Evolutionary conservation across 495 filamentous ascomycete genomes (phyloP).

Genomic region (Collariella sp.): DNA sequence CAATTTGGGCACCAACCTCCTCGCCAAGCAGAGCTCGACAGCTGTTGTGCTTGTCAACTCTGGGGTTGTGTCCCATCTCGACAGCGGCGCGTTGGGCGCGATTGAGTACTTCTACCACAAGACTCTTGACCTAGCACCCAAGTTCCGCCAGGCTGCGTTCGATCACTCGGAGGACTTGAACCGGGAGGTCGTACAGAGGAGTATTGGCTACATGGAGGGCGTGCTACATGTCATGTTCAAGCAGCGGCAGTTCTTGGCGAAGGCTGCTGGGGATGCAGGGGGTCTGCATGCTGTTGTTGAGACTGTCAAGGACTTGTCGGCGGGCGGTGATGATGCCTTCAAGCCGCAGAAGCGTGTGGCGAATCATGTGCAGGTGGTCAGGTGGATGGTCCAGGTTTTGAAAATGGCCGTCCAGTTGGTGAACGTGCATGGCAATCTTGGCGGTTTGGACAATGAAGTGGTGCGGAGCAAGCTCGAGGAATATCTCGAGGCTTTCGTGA

Average conservation of each 20-base stretch:
- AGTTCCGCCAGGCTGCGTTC: constrained; percentile 52
- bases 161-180: constrained; percentile 81
- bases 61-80: constrained; percentile 17
- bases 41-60: constrained; percentile 51
- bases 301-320: constrained; percentile 20
- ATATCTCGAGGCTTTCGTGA: constrained; percentile 42
- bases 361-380: constrained; percentile 27
- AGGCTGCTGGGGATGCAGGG: constrained; percentile 21
- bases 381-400: constrained; percentile 38
- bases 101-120: constrained; percentile 72
- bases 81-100: constrained; percentile 23
- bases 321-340: constrained; percentile 13
- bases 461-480: constrained; percentile 37
- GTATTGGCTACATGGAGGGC: constrained; percentile 74
- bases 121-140: constrained; percentile 59
- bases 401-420: constrained; percentile 40
- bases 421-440: constrained; percentile 53
- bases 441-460: constrained; percentile 36
- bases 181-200: constrained; percentile 63
- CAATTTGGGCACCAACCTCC: constrained; percentile 59
- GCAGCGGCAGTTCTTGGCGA: constrained; percentile 50
- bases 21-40: constrained; percentile 63
- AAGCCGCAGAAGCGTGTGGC: constrained; percentile 11
- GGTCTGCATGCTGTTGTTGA: constrained; percentile 16
- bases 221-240: constrained; percentile 58